phyloP scores from a whole-genome alignment of 2,329 filamentous ascomycete species.

The Trichoderma sp. region DNA sequence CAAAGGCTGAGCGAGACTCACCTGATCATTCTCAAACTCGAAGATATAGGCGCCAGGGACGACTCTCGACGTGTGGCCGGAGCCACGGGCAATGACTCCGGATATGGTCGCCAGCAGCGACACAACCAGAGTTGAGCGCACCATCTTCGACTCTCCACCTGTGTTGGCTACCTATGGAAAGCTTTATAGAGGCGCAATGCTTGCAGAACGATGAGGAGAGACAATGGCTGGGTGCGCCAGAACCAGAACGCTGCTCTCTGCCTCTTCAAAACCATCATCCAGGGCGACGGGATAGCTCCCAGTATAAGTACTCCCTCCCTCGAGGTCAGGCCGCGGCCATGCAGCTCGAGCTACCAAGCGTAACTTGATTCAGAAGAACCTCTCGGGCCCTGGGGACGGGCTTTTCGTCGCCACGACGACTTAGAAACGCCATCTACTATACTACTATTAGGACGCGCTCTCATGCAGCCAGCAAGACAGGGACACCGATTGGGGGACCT shows the following conservation, averaged over 20 bases:
- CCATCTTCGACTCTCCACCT: slow-evolving; percentile 8
- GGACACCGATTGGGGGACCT: background rate
- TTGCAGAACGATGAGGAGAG: background rate
- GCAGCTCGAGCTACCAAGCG: slow-evolving; percentile 4
- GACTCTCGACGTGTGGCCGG: slow-evolving; percentile 21
- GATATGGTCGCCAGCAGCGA: slow-evolving; percentile 25
- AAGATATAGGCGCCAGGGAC: slow-evolving; percentile 51
- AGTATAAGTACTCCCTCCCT: slow-evolving; percentile 2
- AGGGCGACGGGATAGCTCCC: background rate
- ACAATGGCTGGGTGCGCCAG: background rate
- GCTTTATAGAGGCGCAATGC: background rate
- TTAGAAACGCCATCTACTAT: background rate
- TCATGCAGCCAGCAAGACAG: slow-evolving; percentile 4
- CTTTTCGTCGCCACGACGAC: background rate
- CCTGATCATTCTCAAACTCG: slow-evolving; percentile 50
- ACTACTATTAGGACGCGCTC: too few species aligned
- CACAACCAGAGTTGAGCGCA: slow-evolving; percentile 18
- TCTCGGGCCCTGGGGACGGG: background rate
- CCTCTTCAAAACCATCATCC: background rate
- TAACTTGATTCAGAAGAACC: background rate
- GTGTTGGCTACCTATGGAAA: background rate
- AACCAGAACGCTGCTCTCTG: slow-evolving; percentile 4
- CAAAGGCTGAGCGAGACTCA: slow-evolving; percentile 26
- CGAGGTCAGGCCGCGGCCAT: background rate
- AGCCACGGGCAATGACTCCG: slow-evolving; percentile 29